These are phyloP conservation scores for Tritrichomonas musculus DNA, from an alignment of 208 protist species.

Conservation along the genomic window DNA sequence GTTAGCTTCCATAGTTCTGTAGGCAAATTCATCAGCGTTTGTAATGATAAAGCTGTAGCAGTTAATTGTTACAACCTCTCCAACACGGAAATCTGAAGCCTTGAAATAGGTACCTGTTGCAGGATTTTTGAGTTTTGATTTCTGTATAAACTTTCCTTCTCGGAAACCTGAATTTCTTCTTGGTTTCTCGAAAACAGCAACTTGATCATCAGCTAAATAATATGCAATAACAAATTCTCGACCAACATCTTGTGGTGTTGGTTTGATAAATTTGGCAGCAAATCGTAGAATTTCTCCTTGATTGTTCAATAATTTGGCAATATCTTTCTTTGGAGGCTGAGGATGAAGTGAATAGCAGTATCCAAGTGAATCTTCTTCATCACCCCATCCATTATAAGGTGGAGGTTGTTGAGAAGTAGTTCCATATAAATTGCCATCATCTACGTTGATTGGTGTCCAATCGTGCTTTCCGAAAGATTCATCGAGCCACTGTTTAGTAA, in stretches of 20 bases:
- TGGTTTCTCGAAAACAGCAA: conserved; percentile 39
- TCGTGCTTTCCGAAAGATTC: background rate
- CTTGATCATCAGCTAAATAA: conserved; percentile 36
- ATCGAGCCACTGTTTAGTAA: conserved; percentile 75
- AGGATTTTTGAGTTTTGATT: conserved; percentile 32
- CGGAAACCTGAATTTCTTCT: conserved; percentile 46
- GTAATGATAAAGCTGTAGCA: background rate
- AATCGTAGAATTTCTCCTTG: conserved; percentile 38
- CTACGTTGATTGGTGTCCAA: background rate
- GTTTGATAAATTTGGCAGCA: conserved; percentile 37
- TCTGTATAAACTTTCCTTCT: conserved; percentile 46
- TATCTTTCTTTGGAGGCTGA: background rate
- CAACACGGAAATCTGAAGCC: conserved; percentile 30
- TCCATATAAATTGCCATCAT: background rate
- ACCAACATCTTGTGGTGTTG: conserved; percentile 34
- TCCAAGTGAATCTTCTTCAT: conserved; percentile 16
- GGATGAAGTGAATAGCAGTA: conserved; percentile 8
- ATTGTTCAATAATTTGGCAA: background rate
- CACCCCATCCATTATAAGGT: conserved; percentile 25
- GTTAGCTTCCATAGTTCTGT: background rate
- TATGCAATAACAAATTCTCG: conserved; percentile 42
- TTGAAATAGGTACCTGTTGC: conserved; percentile 3
- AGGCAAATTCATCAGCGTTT: background rate
- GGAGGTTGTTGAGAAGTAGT: background rate
- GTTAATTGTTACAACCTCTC: background rate